Percentiles rank a stretch among this genome's conserved stretches.
Evolutionary conservation across 805 yeast genomes (phyloP).

Genomic region (Cyberlindnera amylophila): DNA sequence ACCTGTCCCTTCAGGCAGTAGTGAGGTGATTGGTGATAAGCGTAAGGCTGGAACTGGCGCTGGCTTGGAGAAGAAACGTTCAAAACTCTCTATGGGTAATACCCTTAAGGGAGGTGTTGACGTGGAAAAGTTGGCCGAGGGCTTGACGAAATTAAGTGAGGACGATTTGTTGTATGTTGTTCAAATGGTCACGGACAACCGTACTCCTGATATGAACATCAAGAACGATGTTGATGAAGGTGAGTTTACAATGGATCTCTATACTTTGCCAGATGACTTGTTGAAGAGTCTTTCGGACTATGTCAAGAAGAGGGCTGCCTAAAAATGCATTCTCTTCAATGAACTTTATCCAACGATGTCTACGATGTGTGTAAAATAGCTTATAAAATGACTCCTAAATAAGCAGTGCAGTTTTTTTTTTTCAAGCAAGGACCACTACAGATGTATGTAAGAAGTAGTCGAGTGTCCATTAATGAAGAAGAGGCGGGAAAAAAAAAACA

Average conservation of each 20-base stretch:
- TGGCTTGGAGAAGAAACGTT: constrained; percentile 30
- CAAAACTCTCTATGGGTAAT: constrained; percentile 30
- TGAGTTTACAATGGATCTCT: constrained; percentile 94
- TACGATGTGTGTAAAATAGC: not conserved
- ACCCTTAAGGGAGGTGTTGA: constrained; percentile 77
- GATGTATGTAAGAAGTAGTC: not conserved
- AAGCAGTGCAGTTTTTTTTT: too few species aligned
- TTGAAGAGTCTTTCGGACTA: constrained; percentile 93
- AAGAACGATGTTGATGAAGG: constrained; percentile 96
- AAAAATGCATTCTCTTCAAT: too few species aligned
- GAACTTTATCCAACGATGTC: not conserved
- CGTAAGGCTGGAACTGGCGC: constrained; percentile 31
- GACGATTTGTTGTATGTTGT: constrained; percentile 93
- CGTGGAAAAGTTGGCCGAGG: constrained; percentile 85
- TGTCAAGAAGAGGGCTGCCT: constrained; percentile 64
- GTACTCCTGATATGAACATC: constrained; percentile 91
- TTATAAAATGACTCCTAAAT: too few species aligned
- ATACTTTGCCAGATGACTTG: constrained; percentile 86
- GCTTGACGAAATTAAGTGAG: constrained; percentile 81
- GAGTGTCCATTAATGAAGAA: too few species aligned
- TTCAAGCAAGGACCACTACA: too few species aligned
- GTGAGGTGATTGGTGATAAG: constrained; percentile 33
- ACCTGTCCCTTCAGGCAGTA: constrained; percentile 54
- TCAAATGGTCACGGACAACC: constrained; percentile 95
- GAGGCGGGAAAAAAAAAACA: too few species aligned